Conservation (phyloP, 73 alveolate species). For the Breviolum minutum region DNA sequence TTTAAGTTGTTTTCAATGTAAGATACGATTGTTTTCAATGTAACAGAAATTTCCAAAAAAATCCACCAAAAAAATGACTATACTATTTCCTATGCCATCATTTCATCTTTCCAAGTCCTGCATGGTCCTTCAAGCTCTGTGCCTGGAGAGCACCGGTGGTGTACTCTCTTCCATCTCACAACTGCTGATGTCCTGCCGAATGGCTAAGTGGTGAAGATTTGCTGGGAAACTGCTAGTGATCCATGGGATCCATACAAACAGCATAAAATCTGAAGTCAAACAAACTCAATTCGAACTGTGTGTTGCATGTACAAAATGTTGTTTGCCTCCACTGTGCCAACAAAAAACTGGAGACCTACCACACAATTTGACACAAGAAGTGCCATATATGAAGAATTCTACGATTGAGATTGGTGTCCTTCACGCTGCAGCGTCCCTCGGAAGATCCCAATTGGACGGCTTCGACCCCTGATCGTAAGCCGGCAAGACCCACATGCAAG, state of each 20-base stretch:
- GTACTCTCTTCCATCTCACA: constrained; percentile 93
- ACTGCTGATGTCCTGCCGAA: constrained; percentile 81
- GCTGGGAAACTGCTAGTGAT: no score
- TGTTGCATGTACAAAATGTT: no score
- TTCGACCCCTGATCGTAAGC: constrained; percentile 39
- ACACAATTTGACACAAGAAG: not conserved
- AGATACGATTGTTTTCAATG: no score
- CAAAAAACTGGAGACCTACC: not conserved
- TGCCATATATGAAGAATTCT: not conserved
- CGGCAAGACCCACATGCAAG: constrained; percentile 64
- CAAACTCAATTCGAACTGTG: no score
- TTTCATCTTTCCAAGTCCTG: no score
- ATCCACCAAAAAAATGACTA: no score
- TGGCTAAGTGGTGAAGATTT: not conserved
- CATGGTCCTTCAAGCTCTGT: not conserved
- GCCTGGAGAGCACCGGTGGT: constrained; percentile 64
- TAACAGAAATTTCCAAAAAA: no score
- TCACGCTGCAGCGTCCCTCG: constrained; percentile 34
- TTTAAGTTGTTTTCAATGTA: no score
- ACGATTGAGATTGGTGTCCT: not conserved
- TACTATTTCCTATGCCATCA: not conserved
- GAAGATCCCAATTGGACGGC: not conserved
- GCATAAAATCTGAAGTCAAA: no score
- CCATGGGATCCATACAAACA: no score
- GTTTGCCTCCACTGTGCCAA: no score